Evolutionary conservation across 2,329 filamentous ascomycete species (phyloP), one percentile per base, ranked within the genome.

Genomic region (Apiospora aurea): DNA sequence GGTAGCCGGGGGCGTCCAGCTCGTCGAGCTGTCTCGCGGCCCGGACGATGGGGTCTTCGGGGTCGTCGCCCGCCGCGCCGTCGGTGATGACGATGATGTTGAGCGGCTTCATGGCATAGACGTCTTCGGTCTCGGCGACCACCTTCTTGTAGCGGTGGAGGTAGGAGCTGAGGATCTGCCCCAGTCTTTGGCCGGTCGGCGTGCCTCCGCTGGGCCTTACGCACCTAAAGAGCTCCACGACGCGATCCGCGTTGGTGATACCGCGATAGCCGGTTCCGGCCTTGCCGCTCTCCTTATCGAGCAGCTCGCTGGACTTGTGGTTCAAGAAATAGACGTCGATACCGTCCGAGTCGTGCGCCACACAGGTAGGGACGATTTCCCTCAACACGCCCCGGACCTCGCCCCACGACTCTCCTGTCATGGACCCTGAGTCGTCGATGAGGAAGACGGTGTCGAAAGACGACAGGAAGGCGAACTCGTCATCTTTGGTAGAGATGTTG

Each of bases 61-160:
- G 90, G 75, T 97, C 94, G 87, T 91, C 0, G 96, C 91, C 53
- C 0, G 96, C 91, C 49, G 87, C 90, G 6, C 96, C 96, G 80
- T 98, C 96, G 0, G 96, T 98, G 78, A 98, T 93, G 74, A 97
- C 92, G 77, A 98, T 97, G 80, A 98, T 88, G 79, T 98, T 98
- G 67, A 97, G 84, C 0, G 95, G 94, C 79, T 94, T 95, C 29
- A 93, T 86, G 7, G 79, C 80, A 41, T 78, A 79, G 24, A 85
- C 79, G 66, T 81, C 81, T 4, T 81, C 81, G 0, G 80, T 78
- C 34, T 73, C 69, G 24, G 76, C 68, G 38, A 78, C 73, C 67
- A 82, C 81, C 0, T 77, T 78, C 75, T 89, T 84, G 75, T 91
- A 89, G 34, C 84, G 80, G 18, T 83, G 79, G 2, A 97, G 79